These are phyloP conservation scores for Saccharomyces pastorianus DNA, from an alignment of 1,139 yeast genomes.

Conservation along the genomic window DNA sequence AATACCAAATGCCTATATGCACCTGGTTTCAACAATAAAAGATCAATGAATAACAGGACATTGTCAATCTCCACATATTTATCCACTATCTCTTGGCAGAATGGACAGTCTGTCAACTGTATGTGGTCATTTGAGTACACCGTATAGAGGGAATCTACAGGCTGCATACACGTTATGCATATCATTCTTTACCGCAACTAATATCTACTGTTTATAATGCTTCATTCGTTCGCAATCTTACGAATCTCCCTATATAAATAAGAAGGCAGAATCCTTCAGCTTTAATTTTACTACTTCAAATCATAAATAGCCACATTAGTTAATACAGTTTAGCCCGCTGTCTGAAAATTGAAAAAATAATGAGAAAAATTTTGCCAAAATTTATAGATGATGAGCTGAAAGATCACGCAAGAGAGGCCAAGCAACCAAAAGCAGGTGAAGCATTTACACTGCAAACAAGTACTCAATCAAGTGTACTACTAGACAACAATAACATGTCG, in stretches of 20 bases:
- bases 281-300: background rate
- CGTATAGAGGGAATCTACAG: slow-evolving; percentile 61
- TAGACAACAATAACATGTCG: slow-evolving; percentile 47
- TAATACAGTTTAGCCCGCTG: slow-evolving; percentile 8
- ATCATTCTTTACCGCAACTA: slow-evolving; percentile 45
- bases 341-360: background rate
- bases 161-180: slow-evolving; percentile 76
- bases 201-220: background rate
- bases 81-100: slow-evolving; percentile 72
- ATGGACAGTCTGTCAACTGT: slow-evolving; percentile 66
- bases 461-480: too few species aligned
- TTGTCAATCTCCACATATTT: slow-evolving; percentile 86
- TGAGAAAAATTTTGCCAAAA: background rate
- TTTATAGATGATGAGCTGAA: background rate
- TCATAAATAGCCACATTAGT: background rate
- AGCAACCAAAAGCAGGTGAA: background rate
- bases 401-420: background rate
- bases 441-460: too few species aligned
- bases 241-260: too few species aligned
- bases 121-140: slow-evolving; percentile 73
- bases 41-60: slow-evolving; percentile 74
- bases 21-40: slow-evolving; percentile 72
- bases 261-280: background rate
- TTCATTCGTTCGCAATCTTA: background rate
- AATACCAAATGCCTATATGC: slow-evolving; percentile 86